Evolutionary conservation across 306 rosid genomes (phyloP).

Genomic region (Glycyrrhiza uralensis): DNA sequence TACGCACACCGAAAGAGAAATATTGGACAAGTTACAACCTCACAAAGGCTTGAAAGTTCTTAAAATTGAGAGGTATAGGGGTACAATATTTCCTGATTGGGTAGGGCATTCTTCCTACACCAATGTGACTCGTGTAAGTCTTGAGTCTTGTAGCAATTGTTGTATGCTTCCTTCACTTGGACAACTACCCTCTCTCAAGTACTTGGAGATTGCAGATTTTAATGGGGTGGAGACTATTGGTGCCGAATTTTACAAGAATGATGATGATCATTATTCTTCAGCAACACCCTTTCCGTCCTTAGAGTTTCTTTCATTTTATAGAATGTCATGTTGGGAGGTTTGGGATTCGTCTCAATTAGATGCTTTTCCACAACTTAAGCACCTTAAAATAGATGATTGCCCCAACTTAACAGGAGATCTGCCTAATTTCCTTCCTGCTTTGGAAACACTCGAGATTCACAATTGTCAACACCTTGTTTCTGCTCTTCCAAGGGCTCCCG

Average conservation of each 20-base stretch:
- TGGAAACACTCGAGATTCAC: not conserved
- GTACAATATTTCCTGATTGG: constrained; percentile 14
- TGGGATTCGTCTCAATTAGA: not conserved
- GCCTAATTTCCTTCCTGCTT: not conserved
- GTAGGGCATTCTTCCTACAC: not conserved
- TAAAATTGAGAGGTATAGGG: not conserved
- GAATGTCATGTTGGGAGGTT: not conserved
- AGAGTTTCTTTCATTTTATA: accelerated
- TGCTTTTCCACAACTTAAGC: not conserved
- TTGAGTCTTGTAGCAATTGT: not conserved
- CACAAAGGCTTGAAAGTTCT: not conserved
- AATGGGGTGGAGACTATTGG: not conserved
- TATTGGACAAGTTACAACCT: constrained; percentile 5
- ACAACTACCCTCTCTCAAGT: not conserved
- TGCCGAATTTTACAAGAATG: not conserved
- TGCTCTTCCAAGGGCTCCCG: not conserved
- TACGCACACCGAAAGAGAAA: not conserved
- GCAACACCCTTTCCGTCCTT: not conserved
- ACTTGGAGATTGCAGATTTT: not conserved
- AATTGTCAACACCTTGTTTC: not conserved
- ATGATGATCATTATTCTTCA: not conserved
- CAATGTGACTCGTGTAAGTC: not conserved
- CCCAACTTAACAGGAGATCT: not conserved
- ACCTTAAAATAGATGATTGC: not conserved
- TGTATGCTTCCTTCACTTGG: constrained; percentile 10